Percentiles rank a stretch among this genome's conserved stretches.
Evolutionary conservation across 306 rosid species (phyloP).

Genomic region (Calophaca sinica): DNA sequence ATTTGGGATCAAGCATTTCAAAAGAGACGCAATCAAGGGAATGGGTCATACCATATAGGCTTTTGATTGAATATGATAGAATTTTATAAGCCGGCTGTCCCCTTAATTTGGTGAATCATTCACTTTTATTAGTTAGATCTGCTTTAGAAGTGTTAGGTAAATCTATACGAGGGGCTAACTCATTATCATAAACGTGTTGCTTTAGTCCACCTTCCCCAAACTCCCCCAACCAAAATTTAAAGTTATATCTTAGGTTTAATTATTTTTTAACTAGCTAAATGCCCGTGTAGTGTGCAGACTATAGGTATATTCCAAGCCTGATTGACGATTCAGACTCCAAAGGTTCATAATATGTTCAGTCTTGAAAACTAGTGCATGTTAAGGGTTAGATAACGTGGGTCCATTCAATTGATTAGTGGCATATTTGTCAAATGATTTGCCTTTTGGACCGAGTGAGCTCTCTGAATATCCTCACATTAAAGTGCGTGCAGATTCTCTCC

Average conservation of each 20-base stretch:
- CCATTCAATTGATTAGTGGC: no score
- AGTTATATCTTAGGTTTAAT: neutral
- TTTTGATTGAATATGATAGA: slow-evolving; percentile 12
- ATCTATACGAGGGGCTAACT: neutral
- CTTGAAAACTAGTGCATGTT: no score
- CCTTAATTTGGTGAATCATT: slow-evolving; percentile 38
- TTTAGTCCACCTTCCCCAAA: neutral
- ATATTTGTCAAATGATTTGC: no score
- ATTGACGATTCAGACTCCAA: no score
- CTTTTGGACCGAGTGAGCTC: no score
- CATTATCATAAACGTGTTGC: slow-evolving; percentile 14
- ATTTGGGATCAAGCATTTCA: slow-evolving; percentile 29
- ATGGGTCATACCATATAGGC: neutral
- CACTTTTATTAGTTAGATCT: slow-evolving; percentile 32
- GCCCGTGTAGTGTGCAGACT: neutral
- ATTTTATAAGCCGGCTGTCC: slow-evolving; percentile 9
- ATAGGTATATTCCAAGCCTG: no score
- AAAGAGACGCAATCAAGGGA: slow-evolving; percentile 45
- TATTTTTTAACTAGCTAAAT: neutral
- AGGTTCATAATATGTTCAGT: no score
- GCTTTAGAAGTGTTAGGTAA: slow-evolving; percentile 40
- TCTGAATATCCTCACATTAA: no score
- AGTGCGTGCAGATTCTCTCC: no score
- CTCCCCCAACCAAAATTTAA: slow-evolving; percentile 22
- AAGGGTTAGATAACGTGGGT: no score